These are phyloP conservation scores for Auricularia cornea DNA, from an alignment of 768 basidiomycete genomes.

Conservation along the genomic window DNA sequence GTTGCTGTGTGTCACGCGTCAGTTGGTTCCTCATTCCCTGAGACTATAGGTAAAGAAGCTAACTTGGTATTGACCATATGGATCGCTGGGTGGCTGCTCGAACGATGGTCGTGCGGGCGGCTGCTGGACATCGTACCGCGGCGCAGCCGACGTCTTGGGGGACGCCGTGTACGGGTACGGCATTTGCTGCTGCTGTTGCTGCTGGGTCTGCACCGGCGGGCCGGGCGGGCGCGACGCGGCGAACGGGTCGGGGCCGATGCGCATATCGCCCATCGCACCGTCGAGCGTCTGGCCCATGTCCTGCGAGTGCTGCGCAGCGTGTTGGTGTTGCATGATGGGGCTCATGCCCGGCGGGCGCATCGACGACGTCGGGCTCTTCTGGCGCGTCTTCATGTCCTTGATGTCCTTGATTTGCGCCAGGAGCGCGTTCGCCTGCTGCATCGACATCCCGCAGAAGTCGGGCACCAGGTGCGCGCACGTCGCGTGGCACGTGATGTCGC, in stretches of 20 bases:
- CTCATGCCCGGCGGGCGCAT: conserved; percentile 2
- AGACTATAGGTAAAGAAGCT: background rate
- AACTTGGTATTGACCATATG: background rate
- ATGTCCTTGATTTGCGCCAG: conserved; percentile 88
- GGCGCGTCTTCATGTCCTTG: conserved; percentile 46
- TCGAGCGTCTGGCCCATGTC: conserved; percentile 17
- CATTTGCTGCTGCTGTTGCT: background rate
- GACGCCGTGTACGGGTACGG: background rate
- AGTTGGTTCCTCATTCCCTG: background rate
- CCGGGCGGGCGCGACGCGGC: background rate
- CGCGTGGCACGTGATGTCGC: conserved; percentile 93
- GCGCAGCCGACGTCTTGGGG: background rate
- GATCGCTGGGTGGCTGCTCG: background rate
- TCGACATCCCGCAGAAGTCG: conserved; percentile 99
- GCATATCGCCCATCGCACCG: background rate
- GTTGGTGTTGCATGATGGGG: conserved; percentile 8
- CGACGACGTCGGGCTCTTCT: conserved; percentile 7
- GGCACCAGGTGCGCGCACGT: conserved; percentile 97
- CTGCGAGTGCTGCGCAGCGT: conserved; percentile 27
- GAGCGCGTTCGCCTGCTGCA: conserved; percentile 95
- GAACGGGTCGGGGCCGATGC: background rate
- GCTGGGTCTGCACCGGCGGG: background rate
- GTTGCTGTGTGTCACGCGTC: background rate
- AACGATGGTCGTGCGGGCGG: background rate
- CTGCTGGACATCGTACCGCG: background rate